Evolutionary conservation across 768 basidiomycete species (phyloP).

Genomic region (Hericium coralloides): DNA sequence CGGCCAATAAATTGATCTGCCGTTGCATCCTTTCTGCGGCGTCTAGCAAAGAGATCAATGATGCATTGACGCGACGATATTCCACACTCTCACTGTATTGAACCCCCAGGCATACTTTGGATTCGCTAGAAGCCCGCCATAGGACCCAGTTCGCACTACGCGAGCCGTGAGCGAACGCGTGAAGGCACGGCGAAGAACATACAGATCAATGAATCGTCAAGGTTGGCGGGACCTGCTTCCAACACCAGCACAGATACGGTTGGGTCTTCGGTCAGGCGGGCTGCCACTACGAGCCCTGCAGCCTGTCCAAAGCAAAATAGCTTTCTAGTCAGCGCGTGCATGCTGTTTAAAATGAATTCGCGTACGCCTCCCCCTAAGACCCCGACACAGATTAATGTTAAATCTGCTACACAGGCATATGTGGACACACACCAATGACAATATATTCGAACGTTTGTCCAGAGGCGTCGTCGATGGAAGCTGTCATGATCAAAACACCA

Average conservation of each 20-base stretch:
- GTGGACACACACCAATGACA: background rate
- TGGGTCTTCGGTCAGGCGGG: conserved; percentile 25
- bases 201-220: conserved; percentile 6
- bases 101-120: conserved; percentile 2
- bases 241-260: conserved; percentile 25
- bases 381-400: background rate
- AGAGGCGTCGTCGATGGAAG: too few relatives aligned
- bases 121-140: background rate
- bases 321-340: background rate
- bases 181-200: background rate
- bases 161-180: too few relatives aligned
- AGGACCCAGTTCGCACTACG: background rate
- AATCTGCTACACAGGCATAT: background rate
- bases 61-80: too few relatives aligned
- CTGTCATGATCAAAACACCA: too few relatives aligned
- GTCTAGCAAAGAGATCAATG: background rate
- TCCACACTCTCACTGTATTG: background rate
- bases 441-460: conserved; percentile 4
- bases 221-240: conserved; percentile 15
- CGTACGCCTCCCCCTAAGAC: too few relatives aligned
- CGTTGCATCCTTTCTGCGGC: background rate
- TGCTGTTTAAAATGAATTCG: background rate
- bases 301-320: background rate
- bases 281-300: conserved; percentile 31
- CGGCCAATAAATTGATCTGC: background rate